phyloP scores from a whole-genome alignment of 208 protist genomes.

The Acanthamoeba royreba region DNA sequence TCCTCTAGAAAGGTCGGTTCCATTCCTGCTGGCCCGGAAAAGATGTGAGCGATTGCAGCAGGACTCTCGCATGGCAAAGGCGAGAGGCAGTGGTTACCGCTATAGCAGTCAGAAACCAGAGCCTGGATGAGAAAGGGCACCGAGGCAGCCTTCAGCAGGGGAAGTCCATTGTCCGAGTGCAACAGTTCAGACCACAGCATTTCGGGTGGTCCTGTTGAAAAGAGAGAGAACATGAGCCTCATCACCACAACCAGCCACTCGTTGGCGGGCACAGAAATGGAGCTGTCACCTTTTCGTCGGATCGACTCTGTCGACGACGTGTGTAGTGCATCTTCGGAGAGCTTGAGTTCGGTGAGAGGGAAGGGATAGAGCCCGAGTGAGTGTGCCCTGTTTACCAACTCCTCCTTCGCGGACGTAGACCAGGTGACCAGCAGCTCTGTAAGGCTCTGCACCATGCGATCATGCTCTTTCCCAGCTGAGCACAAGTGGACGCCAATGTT shows the following conservation, averaged over 20 bases:
- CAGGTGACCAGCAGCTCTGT: neutral
- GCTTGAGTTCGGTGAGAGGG: no score
- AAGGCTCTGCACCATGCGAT: neutral
- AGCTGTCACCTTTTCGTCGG: no score
- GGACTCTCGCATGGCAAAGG: no score
- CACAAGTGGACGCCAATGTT: no score
- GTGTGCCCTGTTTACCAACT: neutral
- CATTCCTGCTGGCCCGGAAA: neutral
- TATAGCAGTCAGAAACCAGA: neutral
- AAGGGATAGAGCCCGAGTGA: neutral
- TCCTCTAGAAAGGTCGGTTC: constrained; percentile 27
- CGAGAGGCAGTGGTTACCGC: no score
- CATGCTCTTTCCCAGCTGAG: neutral
- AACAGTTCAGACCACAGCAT: neutral
- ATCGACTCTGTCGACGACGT: neutral
- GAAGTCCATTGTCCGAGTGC: neutral
- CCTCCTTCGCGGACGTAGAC: neutral
- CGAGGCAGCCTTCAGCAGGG: constrained; percentile 7
- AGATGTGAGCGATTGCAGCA: no score
- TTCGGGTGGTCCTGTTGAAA: neutral
- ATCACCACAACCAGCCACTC: neutral
- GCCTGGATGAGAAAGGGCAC: neutral
- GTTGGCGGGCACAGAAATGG: no score
- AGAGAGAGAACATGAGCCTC: no score
- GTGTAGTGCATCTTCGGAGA: no score